A percentile compares a stretch with the other conserved stretches of the same genome.
phyloP scores from a whole-genome alignment of 2,329 filamentous ascomycete species.

The Sarocladiaceae sp. region DNA sequence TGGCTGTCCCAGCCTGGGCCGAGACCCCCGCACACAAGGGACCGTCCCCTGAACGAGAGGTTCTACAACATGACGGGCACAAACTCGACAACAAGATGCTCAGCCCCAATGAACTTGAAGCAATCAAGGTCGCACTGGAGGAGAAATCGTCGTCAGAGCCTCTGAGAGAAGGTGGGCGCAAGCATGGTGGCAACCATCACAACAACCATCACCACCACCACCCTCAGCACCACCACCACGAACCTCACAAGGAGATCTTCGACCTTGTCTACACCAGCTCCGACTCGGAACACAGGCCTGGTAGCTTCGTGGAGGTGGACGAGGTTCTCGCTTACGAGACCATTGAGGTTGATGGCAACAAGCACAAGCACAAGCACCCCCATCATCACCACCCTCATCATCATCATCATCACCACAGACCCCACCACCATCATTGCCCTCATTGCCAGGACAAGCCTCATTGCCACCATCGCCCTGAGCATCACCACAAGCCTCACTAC shows the following conservation, averaged over 20 bases:
- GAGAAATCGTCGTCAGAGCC: too few species aligned
- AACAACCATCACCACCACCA: too few species aligned
- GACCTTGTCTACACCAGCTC: not conserved
- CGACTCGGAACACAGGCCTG: not conserved
- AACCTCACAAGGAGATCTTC: not conserved
- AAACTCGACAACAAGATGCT: too few species aligned
- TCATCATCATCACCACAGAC: conserved; percentile 5
- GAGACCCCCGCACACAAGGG: conserved; percentile 4
- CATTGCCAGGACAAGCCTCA: conserved; percentile 9
- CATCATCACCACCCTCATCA: conserved; percentile 8
- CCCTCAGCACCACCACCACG: conserved; percentile 8
- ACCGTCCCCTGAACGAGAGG: too few species aligned
- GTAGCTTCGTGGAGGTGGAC: not conserved
- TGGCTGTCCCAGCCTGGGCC: conserved; percentile 15
- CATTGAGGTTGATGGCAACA: not conserved
- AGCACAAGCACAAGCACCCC: not conserved
- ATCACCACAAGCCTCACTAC: conserved; percentile 3
- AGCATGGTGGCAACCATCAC: too few species aligned
- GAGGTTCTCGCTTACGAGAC: not conserved
- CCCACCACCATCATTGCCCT: not conserved
- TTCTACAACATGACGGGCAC: too few species aligned
- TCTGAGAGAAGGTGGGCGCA: not conserved
- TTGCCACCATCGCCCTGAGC: conserved; percentile 8
- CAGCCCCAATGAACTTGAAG: too few species aligned
- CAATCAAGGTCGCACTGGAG: too few species aligned